Base-by-base conservation (phyloP, 768 basidiomycete genomes). In the Lentinula lateritia region DNA sequence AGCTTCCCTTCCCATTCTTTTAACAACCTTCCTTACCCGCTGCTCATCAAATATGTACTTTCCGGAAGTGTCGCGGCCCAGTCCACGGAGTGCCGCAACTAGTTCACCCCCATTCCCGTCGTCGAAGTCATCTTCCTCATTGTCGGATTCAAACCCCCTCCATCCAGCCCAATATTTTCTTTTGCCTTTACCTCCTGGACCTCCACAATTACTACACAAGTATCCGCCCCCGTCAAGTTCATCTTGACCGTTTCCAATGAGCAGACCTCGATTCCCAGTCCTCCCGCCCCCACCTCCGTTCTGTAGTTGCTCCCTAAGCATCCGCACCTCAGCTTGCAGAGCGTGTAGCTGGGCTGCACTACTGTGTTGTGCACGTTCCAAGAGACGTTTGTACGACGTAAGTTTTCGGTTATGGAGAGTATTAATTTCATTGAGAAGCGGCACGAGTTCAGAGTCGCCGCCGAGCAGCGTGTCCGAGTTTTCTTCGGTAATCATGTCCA, bases 341-440 rank as follows among this genome's bases (percentile, higher is more conserved):
- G 93, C 92, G 67, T 94, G 92, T 1, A 93, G 76, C 67, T 94
- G 93, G 1, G 91, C 87, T 0, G 92, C 90, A 1, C 88, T 80
- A 8, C 86, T 85, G 2, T 88, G 84, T 6, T 38, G 36, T 38
- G 36, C 36, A 38, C 36, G 36, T 38, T 38, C 36, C 36, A 38
- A 38, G 12, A 38, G 36, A 38, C 36, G 36, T 38, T 38, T 38
- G 12, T 38, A 38, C 36, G 36, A 38, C 36, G 36, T 38, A 38
- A 38, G 36, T 38, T 38, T 38, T 12, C 36, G 36, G 36, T 6
- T 38, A 38, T 6, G 36, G 4, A 38, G 36, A 7, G 36, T 38
- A 38, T 38, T 12, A 12, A 38, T 38, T 38, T 38, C 7, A 12
- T 38, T 38, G 36, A 38, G 36, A 38, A 38, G 36, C 36, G 36